Base-by-base conservation (phyloP, 2,329 filamentous ascomycete species). In the Cyphellophora europaea region DNA sequence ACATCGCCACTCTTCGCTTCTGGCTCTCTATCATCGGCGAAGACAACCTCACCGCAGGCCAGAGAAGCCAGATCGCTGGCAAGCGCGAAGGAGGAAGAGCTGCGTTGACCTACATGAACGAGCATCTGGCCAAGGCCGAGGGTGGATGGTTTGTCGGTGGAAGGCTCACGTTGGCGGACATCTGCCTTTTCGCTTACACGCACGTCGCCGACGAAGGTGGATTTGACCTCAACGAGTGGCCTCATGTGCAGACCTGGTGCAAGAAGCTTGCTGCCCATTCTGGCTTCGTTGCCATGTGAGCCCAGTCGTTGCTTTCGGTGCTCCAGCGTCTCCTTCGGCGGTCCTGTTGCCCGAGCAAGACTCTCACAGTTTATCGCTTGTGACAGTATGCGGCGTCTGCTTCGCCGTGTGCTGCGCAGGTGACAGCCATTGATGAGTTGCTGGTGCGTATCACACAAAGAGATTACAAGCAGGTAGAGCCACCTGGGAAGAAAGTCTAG, bases 31-130 rank as follows among this genome's bases (percentile, higher is more conserved):
- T 65, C 32, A 54, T 62, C 6, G 62, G 62, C 5, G 59, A 63
- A 8, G 40, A 46, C 1, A 62, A 65, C 36, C 51, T 66, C 5
- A 55, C 54, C 38, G 55, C 58, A 25, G 55, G 61, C 14, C 52
- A 53, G 11, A 53, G 61, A n/a, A 51, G 50, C 3, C 47, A 56
- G 19, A 51, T 66, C 0, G 59, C 64, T 38, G 54, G 13, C n/a
- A 40, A 40, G 23, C 14, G 18, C 29, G 17, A 18, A 16, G 23
- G 19, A 2, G 34, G 28, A 11, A 19, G 19, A 11, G 14, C 36
- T 21, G 29, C 16, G 6, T 14, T 40, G 28, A 30, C 33, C 21
- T 40, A 31, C 19, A 30, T 40, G 38, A 25, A 36, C 11, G 34
- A 37, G 10, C 33, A 36, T 6, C 33, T 40, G 11, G 32, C 33